These are phyloP conservation scores for Quercus tomentella DNA, from an alignment of 331 rosid species.

Conservation along the genomic window DNA sequence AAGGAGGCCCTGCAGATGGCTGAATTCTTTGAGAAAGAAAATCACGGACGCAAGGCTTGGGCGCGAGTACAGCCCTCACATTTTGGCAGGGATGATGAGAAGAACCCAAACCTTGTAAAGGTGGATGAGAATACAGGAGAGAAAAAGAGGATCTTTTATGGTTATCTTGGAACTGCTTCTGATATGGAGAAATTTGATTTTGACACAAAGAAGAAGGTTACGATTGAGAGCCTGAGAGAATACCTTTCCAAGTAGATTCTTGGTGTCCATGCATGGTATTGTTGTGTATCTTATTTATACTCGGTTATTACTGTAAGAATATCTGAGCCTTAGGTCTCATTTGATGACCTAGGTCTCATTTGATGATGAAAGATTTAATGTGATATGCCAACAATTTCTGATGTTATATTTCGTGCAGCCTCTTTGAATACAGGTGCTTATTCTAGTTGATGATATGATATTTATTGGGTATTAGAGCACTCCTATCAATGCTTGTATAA, in stretches of 20 bases:
- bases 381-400: slow-evolving; percentile 20
- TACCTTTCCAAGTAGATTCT: slow-evolving; percentile 35
- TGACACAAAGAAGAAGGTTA: slow-evolving; percentile 70
- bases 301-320: background rate
- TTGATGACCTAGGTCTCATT: slow-evolving; percentile 12
- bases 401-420: slow-evolving; percentile 15
- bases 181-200: slow-evolving; percentile 86
- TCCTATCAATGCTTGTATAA: too few species aligned
- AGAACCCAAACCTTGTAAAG: slow-evolving; percentile 73
- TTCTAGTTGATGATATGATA: background rate
- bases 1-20: slow-evolving; percentile 78
- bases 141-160: slow-evolving; percentile 77
- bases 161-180: slow-evolving; percentile 80
- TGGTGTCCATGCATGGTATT: slow-evolving; percentile 20
- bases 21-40: slow-evolving; percentile 71
- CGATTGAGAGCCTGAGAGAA: slow-evolving; percentile 72
- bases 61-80: slow-evolving; percentile 51
- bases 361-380: slow-evolving; percentile 25
- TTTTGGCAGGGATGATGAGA: slow-evolving; percentile 75
- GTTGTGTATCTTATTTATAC: background rate
- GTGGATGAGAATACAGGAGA: slow-evolving; percentile 70
- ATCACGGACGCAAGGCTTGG: slow-evolving; percentile 83
- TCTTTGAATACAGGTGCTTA: background rate
- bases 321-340: background rate
- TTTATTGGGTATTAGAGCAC: background rate